These are phyloP conservation scores for Fusarium secorum DNA, from an alignment of 2,329 filamentous ascomycete species.

Conservation along the genomic window DNA sequence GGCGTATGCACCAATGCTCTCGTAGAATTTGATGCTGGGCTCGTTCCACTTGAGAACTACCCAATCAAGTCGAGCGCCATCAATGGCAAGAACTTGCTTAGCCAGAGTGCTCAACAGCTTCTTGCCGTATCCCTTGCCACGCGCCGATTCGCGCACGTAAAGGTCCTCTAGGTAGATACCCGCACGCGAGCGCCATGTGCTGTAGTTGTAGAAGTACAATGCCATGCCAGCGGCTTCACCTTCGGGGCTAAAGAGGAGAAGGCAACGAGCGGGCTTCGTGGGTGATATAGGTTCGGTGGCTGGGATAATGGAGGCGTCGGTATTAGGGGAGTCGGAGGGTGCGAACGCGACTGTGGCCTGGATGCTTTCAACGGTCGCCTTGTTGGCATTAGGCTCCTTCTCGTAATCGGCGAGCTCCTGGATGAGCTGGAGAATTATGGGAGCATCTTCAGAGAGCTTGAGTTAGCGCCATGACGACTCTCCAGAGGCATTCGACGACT, in stretches of 20 bases:
- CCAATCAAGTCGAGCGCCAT: slow-evolving; percentile 85
- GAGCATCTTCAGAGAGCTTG: slow-evolving; percentile 68
- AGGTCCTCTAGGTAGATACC: slow-evolving; percentile 95
- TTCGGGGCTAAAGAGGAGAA: slow-evolving; percentile 67
- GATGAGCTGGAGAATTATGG: slow-evolving; percentile 82
- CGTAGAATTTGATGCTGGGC: slow-evolving; percentile 88
- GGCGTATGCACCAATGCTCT: slow-evolving; percentile 70
- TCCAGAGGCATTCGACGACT: neutral
- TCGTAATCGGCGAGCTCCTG: slow-evolving; percentile 89
- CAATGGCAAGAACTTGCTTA: slow-evolving; percentile 76
- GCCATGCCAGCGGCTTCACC: slow-evolving; percentile 75
- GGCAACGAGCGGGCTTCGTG: slow-evolving; percentile 74
- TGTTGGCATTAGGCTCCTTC: slow-evolving; percentile 74
- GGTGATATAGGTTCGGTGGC: slow-evolving; percentile 63
- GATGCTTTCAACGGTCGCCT: slow-evolving; percentile 80
- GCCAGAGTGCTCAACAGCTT: slow-evolving; percentile 77
- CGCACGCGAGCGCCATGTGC: slow-evolving; percentile 86
- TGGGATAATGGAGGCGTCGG: slow-evolving; percentile 48
- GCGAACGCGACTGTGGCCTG: slow-evolving; percentile 81
- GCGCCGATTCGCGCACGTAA: slow-evolving; percentile 75
- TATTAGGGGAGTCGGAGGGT: slow-evolving; percentile 55
- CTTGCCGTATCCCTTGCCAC: slow-evolving; percentile 83
- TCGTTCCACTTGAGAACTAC: slow-evolving; percentile 92
- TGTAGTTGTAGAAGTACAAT: slow-evolving; percentile 95
- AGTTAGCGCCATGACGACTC: slow-evolving; percentile 17